Evolutionary conservation across 345 rosid genomes (phyloP).

Genomic region (Heritiera littoralis): DNA sequence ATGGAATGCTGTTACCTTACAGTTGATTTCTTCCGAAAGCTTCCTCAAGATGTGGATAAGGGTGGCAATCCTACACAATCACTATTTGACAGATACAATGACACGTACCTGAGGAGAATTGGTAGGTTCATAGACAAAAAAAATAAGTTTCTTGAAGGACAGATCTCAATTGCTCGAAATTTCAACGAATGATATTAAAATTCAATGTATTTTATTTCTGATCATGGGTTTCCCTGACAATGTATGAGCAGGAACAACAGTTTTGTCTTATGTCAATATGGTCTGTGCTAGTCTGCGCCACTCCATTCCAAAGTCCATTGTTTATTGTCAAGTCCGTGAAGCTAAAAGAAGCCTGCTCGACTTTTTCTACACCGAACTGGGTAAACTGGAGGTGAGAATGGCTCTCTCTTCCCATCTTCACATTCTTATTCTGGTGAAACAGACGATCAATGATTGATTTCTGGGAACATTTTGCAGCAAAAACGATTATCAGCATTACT

Average conservation of each 20-base stretch:
- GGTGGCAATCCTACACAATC: conserved; percentile 98
- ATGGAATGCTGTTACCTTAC: conserved; percentile 96
- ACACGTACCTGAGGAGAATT: conserved; percentile 83
- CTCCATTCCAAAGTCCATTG: conserved; percentile 93
- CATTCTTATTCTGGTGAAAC: neutral
- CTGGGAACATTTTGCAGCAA: conserved; percentile 49
- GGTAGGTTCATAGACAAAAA: conserved; percentile 49
- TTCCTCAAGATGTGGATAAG: conserved; percentile 97
- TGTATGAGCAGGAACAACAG: conserved; percentile 70
- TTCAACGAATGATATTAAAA: neutral
- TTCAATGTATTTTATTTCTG: neutral
- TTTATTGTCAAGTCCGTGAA: conserved; percentile 98
- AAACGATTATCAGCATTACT: conserved; percentile 74
- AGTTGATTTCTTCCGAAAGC: conserved; percentile 94
- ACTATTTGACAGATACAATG: conserved; percentile 92
- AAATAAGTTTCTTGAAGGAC: neutral
- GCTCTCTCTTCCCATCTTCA: neutral
- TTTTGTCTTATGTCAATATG: conserved; percentile 89
- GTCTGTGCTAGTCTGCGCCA: conserved; percentile 83
- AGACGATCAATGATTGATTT: conserved; percentile 6
- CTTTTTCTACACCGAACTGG: conserved; percentile 87
- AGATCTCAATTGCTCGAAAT: neutral
- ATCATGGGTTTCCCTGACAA: conserved; percentile 10
- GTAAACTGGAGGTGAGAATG: conserved; percentile 76
- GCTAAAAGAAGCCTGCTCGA: conserved; percentile 93